Conservation (phyloP, 192 early-diverging fungal species). For the Coemansia sp. region DNA sequence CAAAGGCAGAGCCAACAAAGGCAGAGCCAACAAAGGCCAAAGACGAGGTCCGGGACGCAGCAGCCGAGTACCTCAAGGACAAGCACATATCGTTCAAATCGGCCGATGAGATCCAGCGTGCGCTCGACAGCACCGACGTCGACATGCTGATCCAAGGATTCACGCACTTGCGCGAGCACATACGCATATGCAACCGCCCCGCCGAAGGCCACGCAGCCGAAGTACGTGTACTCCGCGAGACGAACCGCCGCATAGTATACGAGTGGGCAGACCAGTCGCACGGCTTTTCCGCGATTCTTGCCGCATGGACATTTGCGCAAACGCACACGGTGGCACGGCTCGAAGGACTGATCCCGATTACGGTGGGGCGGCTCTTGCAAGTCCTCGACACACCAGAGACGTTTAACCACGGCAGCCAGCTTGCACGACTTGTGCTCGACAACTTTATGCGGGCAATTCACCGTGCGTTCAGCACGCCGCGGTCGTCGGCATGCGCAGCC, state of each 20-base stretch:
- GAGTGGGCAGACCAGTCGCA: slow-evolving; percentile 34
- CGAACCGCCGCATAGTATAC: slow-evolving; percentile 39
- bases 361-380: slow-evolving; percentile 21
- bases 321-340: slow-evolving; percentile 20
- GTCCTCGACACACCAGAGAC: slow-evolving; percentile 23
- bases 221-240: slow-evolving; percentile 24
- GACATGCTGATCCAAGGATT: slow-evolving; percentile 51
- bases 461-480: slow-evolving; percentile 30
- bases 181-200: slow-evolving; percentile 37
- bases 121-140: slow-evolving; percentile 25
- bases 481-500: slow-evolving; percentile 35
- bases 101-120: slow-evolving; percentile 30
- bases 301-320: slow-evolving; percentile 33
- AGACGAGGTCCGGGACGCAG: neutral
- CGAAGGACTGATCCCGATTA: slow-evolving; percentile 30
- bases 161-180: slow-evolving; percentile 47
- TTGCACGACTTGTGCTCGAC: slow-evolving; percentile 29
- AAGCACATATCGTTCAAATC: slow-evolving; percentile 31
- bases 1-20: slow-evolving; percentile 3
- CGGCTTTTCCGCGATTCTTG: slow-evolving; percentile 15
- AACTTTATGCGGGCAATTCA: slow-evolving; percentile 28
- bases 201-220: neutral
- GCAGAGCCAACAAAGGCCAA: slow-evolving; percentile 11
- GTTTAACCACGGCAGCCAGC: slow-evolving; percentile 17
- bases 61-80: slow-evolving; percentile 18